A percentile compares a stretch with the other conserved stretches of the same genome.
These are phyloP conservation scores for Solanum gracilifrons DNA, from an alignment of 257 asterid species.

Conservation along the genomic window DNA sequence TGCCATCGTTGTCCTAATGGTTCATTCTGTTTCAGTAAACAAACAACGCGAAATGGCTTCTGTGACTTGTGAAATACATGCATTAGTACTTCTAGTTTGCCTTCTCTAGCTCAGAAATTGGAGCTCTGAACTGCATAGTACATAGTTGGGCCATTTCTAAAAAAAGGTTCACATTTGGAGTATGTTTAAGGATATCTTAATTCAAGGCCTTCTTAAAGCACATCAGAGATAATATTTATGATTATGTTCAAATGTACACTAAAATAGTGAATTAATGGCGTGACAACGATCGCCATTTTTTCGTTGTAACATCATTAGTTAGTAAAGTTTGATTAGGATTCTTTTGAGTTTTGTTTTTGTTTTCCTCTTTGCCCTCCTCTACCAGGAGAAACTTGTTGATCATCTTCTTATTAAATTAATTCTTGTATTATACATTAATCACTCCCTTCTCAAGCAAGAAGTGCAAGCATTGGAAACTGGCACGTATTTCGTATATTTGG, in stretches of 20 bases:
- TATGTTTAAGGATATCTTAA: constrained; percentile 14
- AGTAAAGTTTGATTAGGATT: constrained; percentile 20
- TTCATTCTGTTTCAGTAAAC: constrained; percentile 2
- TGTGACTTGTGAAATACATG: constrained; percentile 35
- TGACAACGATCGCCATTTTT: not conserved
- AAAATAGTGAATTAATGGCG: constrained; percentile 17
- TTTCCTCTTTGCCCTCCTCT: not conserved
- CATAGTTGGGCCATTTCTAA: constrained; percentile 17
- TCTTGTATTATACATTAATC: constrained; percentile 23
- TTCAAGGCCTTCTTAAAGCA: constrained; percentile 24
- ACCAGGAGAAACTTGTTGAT: constrained; percentile 1
- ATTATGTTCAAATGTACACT: constrained; percentile 21
- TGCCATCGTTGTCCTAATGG: constrained; percentile 3
- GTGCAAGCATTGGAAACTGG: not conserved
- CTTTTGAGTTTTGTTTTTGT: constrained; percentile 14
- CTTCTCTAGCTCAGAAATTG: constrained; percentile 14
- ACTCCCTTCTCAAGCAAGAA: constrained; percentile 9
- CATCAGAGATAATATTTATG: constrained; percentile 22
- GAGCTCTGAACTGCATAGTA: constrained; percentile 13
- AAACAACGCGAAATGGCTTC: constrained; percentile 10
- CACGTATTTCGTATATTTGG: not conserved
- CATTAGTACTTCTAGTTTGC: not conserved
- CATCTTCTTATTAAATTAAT: constrained; percentile 10
- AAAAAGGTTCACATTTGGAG: constrained; percentile 14
- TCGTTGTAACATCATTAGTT: constrained; percentile 24